Conservation (phyloP, 495 filamentous ascomycete species). For the Echria macrotheca region DNA sequence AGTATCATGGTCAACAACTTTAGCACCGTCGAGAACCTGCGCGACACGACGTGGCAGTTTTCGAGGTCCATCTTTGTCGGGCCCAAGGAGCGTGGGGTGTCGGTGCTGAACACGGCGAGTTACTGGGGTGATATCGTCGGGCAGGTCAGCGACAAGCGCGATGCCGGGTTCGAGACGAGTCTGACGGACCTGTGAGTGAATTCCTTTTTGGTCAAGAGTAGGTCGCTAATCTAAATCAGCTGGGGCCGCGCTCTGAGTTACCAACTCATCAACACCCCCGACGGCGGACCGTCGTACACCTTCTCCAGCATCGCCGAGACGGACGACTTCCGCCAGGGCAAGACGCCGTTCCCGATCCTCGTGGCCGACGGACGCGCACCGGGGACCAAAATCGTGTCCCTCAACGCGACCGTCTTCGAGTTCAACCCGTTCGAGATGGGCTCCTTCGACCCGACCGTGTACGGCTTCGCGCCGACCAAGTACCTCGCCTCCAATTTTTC, state of each 20-base stretch:
- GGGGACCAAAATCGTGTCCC: slow-evolving; percentile 55
- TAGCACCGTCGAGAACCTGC: slow-evolving; percentile 61
- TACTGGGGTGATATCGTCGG: slow-evolving; percentile 65
- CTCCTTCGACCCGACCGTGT: slow-evolving; percentile 74
- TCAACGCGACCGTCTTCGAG: slow-evolving; percentile 78
- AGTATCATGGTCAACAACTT: slow-evolving; percentile 90
- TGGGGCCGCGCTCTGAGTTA: slow-evolving; percentile 77
- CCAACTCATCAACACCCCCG: slow-evolving; percentile 72
- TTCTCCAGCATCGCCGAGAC: slow-evolving; percentile 79
- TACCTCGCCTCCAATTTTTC: slow-evolving; percentile 80
- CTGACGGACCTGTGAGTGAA: slow-evolving; percentile 66
- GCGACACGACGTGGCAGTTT: slow-evolving; percentile 68
- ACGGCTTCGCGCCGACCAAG: slow-evolving; percentile 66
- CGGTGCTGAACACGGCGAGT: slow-evolving; percentile 37
- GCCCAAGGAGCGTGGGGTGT: slow-evolving; percentile 32
- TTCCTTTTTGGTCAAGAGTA: no score
- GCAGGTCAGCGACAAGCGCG: slow-evolving; percentile 58
- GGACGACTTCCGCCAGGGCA: slow-evolving; percentile 60
- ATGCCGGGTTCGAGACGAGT: slow-evolving; percentile 68
- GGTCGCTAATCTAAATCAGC: no score
- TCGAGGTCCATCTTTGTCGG: slow-evolving; percentile 64
- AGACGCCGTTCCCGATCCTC: slow-evolving; percentile 76
- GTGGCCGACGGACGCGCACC: slow-evolving; percentile 71
- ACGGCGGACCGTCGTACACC: slow-evolving; percentile 76
- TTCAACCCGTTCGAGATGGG: slow-evolving; percentile 89